phyloP scores from a whole-genome alignment of 768 basidiomycete species.

The Lactarius indigo region DNA sequence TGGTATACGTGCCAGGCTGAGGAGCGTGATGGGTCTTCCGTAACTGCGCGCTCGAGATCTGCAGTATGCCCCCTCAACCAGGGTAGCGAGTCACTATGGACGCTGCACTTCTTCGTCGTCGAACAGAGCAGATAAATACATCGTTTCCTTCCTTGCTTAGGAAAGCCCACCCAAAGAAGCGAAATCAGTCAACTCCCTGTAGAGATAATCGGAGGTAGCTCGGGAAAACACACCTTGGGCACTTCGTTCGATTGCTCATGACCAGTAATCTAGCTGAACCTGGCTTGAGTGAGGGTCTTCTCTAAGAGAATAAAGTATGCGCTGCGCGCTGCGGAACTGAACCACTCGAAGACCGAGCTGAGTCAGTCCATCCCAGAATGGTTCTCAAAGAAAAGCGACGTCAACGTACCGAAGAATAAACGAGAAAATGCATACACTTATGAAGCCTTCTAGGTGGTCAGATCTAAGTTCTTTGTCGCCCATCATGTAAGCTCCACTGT shows the following conservation, averaged over 20 bases:
- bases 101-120: conserved; percentile 76
- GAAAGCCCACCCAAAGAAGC: conserved; percentile 48
- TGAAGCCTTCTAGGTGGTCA: no score
- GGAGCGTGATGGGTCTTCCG: conserved; percentile 84
- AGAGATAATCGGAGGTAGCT: conserved; percentile 8
- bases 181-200: background rate
- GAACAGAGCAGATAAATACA: conserved; percentile 91
- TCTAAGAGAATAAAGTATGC: conserved; percentile 66
- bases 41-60: conserved; percentile 78
- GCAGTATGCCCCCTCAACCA: conserved; percentile 34
- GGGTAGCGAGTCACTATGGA: conserved; percentile 57
- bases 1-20: conserved; percentile 67
- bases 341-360: conserved; percentile 28
- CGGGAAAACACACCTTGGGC: conserved; percentile 52
- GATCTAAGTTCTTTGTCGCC: no score
- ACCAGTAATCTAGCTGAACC: conserved; percentile 76
- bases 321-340: conserved; percentile 29
- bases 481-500: no score
- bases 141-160: conserved; percentile 78
- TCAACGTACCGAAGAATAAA: no score
- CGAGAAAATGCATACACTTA: no score
- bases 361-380: conserved; percentile 29
- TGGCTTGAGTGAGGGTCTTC: conserved; percentile 67
- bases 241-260: conserved; percentile 94
- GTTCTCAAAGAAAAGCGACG: conserved; percentile 29